Percentiles rank a stretch among this genome's conserved stretches.
These are phyloP conservation scores for Komagataella kurtzmanii DNA, from an alignment of 805 yeast genomes.

Conservation along the genomic window DNA sequence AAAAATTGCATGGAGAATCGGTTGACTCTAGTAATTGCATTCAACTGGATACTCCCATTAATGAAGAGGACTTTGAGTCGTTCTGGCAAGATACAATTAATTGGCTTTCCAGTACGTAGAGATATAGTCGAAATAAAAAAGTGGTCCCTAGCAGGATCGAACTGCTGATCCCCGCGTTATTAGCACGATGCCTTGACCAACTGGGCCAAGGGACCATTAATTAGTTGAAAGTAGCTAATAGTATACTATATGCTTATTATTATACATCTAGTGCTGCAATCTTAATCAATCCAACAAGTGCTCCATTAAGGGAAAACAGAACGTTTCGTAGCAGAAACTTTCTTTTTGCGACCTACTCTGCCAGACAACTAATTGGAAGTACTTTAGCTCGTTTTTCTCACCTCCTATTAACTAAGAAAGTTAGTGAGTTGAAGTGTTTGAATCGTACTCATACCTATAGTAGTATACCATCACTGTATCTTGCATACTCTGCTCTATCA, in stretches of 20 bases:
- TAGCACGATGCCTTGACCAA: constrained; percentile 13
- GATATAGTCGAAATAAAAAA: constrained; percentile 5
- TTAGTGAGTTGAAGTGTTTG: too few relatives aligned
- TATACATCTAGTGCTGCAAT: too few relatives aligned
- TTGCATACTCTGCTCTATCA: background rate
- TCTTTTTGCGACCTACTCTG: too few relatives aligned
- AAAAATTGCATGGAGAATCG: background rate
- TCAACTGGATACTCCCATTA: constrained; percentile 5
- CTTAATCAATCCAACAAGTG: too few relatives aligned
- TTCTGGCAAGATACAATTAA: background rate
- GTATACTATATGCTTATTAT: background rate
- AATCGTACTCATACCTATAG: too few relatives aligned
- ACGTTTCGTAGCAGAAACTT: too few relatives aligned
- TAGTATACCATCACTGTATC: too few relatives aligned
- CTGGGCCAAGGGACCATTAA: constrained; percentile 11
- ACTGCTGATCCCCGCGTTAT: constrained; percentile 41
- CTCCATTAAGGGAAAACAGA: too few relatives aligned
- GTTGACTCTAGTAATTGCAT: constrained; percentile 1
- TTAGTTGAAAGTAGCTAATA: background rate
- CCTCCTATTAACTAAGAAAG: too few relatives aligned
- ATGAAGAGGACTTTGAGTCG: background rate
- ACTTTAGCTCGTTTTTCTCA: too few relatives aligned
- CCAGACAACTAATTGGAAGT: too few relatives aligned
- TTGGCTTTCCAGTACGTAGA: background rate
- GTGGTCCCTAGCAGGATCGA: constrained; percentile 67